Percentiles rank a stretch among this genome's conserved stretches.
Evolutionary conservation across 2,329 filamentous ascomycete species (phyloP).

Genomic region (Drechslerella dactyloides): DNA sequence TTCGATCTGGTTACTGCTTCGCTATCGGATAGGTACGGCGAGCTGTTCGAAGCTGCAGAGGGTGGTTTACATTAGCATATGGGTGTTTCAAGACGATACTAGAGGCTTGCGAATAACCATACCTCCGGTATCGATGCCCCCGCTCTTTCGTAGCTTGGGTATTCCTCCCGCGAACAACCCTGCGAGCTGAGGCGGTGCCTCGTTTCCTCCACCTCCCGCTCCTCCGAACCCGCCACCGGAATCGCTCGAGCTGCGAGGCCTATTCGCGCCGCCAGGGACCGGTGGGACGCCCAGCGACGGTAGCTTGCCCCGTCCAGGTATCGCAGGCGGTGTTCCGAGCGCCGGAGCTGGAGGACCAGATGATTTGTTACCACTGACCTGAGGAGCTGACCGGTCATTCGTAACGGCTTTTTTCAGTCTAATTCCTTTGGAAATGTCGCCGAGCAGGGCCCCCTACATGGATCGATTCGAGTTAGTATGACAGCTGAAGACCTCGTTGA

Average conservation of each 20-base stretch:
- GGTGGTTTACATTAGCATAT: constrained; percentile 52
- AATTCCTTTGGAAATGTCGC: constrained; percentile 81
- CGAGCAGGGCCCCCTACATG: constrained; percentile 77
- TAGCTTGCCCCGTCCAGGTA: constrained; percentile 28
- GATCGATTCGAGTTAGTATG: constrained; percentile 19
- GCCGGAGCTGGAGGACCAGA: constrained; percentile 60
- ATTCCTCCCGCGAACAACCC: constrained; percentile 93
- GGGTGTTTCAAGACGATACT: not conserved
- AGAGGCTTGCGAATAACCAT: constrained; percentile 52
- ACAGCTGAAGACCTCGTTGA: constrained; percentile 24
- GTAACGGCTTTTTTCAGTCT: constrained; percentile 83
- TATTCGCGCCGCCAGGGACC: constrained; percentile 35
- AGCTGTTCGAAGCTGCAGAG: constrained; percentile 67
- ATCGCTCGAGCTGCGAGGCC: constrained; percentile 48
- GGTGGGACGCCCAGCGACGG: constrained; percentile 33
- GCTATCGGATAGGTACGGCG: constrained; percentile 82
- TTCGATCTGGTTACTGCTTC: constrained; percentile 68
- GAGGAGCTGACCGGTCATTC: constrained; percentile 88
- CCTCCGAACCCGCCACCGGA: constrained; percentile 33
- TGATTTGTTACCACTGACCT: constrained; percentile 64
- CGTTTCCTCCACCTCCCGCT: constrained; percentile 59
- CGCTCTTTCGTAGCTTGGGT: constrained; percentile 88
- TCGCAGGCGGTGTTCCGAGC: constrained; percentile 26
- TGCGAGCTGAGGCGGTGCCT: constrained; percentile 77
- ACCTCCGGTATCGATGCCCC: constrained; percentile 77